phyloP scores from a whole-genome alignment of 192 early-diverging fungal species.

The Funneliformis geosporum region DNA sequence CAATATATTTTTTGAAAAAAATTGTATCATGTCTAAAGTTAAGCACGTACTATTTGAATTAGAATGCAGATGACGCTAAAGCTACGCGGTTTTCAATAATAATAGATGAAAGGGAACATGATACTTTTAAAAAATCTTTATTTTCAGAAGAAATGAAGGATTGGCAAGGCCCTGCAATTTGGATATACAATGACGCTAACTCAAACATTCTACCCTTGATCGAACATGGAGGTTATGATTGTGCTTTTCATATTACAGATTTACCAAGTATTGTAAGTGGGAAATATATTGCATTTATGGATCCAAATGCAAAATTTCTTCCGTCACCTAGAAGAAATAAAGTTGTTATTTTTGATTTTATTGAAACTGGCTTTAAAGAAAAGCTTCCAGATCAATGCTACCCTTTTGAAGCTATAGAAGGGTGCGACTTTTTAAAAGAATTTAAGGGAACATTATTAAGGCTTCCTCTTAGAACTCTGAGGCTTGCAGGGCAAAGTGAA shows the following conservation, averaged over 20 bases:
- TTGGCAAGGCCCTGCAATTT: conserved; percentile 36
- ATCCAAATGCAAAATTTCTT: conserved; percentile 31
- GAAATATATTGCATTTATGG: conserved; percentile 24
- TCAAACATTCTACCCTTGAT: conserved; percentile 21
- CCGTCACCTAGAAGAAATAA: not conserved
- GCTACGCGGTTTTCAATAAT: conserved; percentile 17
- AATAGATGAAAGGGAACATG: conserved; percentile 11
- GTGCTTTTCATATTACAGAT: conserved; percentile 29
- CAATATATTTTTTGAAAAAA: not conserved
- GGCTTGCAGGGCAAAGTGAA: not conserved
- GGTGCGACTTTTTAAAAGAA: not conserved
- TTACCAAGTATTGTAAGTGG: conserved; percentile 34
- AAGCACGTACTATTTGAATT: too few relatives aligned
- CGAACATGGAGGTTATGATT: conserved; percentile 32
- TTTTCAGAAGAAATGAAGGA: conserved; percentile 9
- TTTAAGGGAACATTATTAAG: conserved; percentile 8
- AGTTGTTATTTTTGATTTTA: not conserved
- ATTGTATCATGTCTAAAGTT: not conserved
- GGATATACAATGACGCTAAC: conserved; percentile 34
- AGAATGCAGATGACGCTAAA: conserved; percentile 33
- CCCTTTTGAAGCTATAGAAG: not conserved
- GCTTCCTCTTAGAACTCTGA: not conserved
- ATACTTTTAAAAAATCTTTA: not conserved
- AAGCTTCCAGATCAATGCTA: not conserved
- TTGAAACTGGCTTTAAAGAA: not conserved